Conservation (phyloP, 345 rosid genomes). For the Mallotus nudiflorus region DNA sequence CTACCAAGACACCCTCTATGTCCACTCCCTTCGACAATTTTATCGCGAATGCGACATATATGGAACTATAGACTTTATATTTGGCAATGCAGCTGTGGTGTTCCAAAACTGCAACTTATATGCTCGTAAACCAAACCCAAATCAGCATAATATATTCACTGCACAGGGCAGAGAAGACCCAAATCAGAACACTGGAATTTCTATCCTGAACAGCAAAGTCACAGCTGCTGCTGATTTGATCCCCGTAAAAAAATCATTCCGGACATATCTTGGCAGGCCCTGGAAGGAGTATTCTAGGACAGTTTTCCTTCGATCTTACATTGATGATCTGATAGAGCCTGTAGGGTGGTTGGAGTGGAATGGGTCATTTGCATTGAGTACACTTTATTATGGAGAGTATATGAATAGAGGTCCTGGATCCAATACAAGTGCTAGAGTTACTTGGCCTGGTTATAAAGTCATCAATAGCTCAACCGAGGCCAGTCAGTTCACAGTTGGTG, state of each 20-base stretch:
- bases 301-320: conserved; percentile 44
- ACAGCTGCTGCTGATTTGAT: conserved; percentile 63
- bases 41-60: conserved; percentile 73
- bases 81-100: conserved; percentile 71
- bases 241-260: conserved; percentile 46
- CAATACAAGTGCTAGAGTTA: conserved; percentile 56
- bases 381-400: conserved; percentile 75
- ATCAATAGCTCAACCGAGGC: conserved; percentile 54
- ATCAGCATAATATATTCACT: conserved; percentile 57
- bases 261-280: conserved; percentile 72
- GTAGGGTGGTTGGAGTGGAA: conserved; percentile 84
- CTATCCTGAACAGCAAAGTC: conserved; percentile 57
- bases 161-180: conserved; percentile 74
- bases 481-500: conserved; percentile 52
- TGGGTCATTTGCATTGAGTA: conserved; percentile 44
- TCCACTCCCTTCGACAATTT: conserved; percentile 65
- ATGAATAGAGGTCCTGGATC: conserved; percentile 69
- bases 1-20: conserved; percentile 81
- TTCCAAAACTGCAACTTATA: conserved; percentile 67
- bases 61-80: conserved; percentile 76
- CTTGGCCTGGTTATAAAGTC: conserved; percentile 68
- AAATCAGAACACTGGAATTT: conserved; percentile 62
- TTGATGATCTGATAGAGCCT: conserved; percentile 66
- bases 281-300: conserved; percentile 82
- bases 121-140: conserved; percentile 61